Evolutionary conservation across 441 rosid species (phyloP), one percentile per base, ranked within the genome.

Genomic region (Croton setiger): DNA sequence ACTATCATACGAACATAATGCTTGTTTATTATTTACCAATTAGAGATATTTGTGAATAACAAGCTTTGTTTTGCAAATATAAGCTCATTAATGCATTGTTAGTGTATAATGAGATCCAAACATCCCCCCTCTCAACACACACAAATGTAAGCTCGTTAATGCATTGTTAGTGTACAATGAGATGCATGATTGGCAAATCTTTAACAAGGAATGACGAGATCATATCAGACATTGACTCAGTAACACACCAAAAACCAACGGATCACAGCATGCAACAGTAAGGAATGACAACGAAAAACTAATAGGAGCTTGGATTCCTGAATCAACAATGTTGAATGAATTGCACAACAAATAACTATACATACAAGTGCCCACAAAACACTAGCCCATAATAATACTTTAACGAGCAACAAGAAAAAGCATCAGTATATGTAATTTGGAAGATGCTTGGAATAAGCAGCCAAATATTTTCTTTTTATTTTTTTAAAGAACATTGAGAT

Each of bases 61-160:
- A 10, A 33, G 31, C 13, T 48, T 48, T 49, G 43, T 21, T 45
- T 17, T 10, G 44, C 36, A 17, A 11, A 64, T 35, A 51, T 20
- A 23, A 51, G 60, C 31, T 33, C 18, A 12, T 39, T 15, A 0
- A 41, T 35, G 18, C 33, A 18, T 66, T 7, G 35, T 7, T 66
- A 3, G 69, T 23, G 7, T 64, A 64, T 6, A 64, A 8, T 13
- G 60, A 52, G 48, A 66, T 5, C n/a, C n/a, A n/a, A n/a, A n/a
- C n/a, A n/a, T n/a, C n/a, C n/a, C n/a, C n/a, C n/a, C n/a, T n/a
- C n/a, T n/a, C n/a, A n/a, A n/a, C n/a, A n/a, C n/a, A n/a, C n/a
- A n/a, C 36, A 17, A 11, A 64, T 35, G 35, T 20, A 23, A 51
- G 60, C 31, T 33, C 18, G 12, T 39, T 15, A 0, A 41, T 35